phyloP scores from a whole-genome alignment of 108 stramenopile species.

The Epithemia pelagica region DNA sequence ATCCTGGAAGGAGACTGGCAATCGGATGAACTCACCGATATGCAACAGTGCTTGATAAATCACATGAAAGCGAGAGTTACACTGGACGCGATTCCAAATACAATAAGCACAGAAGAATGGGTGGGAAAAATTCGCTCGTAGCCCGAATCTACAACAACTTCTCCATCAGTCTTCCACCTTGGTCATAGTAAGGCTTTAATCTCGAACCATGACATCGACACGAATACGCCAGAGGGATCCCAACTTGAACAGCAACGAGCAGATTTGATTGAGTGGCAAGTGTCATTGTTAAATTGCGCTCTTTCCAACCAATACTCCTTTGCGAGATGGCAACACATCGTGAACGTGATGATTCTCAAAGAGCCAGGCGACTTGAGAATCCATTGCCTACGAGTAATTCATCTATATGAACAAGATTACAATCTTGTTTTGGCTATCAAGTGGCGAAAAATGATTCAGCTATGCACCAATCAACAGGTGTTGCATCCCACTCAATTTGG shows the following conservation, averaged over 20 bases:
- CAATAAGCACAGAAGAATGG: not conserved
- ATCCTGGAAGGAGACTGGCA: not conserved
- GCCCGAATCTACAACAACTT: not conserved
- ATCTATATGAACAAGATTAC: constrained; percentile 4
- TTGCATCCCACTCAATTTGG: too few species aligned
- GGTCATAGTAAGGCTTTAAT: not conserved
- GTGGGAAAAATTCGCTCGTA: not conserved
- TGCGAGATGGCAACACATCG: not conserved
- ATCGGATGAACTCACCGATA: not conserved
- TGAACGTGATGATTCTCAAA: constrained; percentile 4
- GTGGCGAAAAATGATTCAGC: not conserved
- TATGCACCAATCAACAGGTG: not conserved
- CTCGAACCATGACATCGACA: not conserved
- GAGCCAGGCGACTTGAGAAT: not conserved
- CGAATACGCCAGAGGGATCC: not conserved
- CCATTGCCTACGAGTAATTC: constrained; percentile 1
- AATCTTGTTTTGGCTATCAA: not conserved
- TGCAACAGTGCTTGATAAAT: not conserved
- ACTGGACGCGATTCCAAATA: not conserved
- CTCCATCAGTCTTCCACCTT: not conserved
- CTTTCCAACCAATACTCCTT: not conserved
- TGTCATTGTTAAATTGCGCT: not conserved
- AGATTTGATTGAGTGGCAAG: not conserved
- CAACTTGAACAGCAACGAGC: not conserved
- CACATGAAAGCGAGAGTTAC: not conserved